Evolutionary conservation across 176 grass and related monocot species (phyloP).

Genomic region (Phyllostachys edulis): DNA sequence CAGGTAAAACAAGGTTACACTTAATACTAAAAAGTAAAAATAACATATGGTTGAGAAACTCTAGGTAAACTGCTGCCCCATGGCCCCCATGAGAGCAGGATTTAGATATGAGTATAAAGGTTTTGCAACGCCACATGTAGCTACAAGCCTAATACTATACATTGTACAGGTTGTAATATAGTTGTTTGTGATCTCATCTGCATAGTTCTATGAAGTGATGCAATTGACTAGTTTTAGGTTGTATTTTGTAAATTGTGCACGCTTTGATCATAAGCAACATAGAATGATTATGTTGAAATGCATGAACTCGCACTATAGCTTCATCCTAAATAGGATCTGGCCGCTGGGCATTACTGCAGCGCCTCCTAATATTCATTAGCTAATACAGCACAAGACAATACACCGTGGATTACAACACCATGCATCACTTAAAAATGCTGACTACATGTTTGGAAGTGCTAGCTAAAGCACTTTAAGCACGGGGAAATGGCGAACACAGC

Average conservation of each 20-base stretch:
- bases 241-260: not conserved
- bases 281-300: not conserved
- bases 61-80: not conserved
- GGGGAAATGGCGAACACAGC: not conserved
- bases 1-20: not conserved
- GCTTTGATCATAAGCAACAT: not conserved
- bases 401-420: not conserved
- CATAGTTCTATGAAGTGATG: not conserved
- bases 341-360: not conserved
- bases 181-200: too few relatives aligned
- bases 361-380: not conserved
- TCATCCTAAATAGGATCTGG: not conserved
- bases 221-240: not conserved
- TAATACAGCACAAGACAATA: not conserved
- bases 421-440: not conserved
- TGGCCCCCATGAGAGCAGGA: not conserved
- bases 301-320: not conserved
- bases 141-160: not conserved
- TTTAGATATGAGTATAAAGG: not conserved
- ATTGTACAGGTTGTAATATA: not conserved
- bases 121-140: not conserved
- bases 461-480: not conserved
- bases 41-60: not conserved
- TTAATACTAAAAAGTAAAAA: not conserved
- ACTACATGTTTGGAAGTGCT: not conserved